Evolutionary conservation across 2,329 filamentous ascomycete genomes (phyloP).

Genomic region (Alternaria metachromatica): DNA sequence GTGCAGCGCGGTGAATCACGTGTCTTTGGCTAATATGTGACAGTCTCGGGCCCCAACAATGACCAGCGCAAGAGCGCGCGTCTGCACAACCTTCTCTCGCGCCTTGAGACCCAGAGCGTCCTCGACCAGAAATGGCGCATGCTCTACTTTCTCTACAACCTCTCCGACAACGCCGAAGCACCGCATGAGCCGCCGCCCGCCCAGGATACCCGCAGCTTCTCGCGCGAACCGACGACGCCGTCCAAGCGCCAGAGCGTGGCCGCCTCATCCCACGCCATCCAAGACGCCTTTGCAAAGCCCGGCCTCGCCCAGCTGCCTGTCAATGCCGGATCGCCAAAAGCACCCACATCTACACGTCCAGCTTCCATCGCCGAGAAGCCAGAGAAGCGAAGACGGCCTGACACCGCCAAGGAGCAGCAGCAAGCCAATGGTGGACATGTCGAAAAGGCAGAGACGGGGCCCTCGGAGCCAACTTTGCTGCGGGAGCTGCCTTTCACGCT

Average conservation of each 20-base stretch:
- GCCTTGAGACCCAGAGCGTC: slow-evolving; percentile 87
- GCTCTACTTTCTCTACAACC: slow-evolving; percentile 84
- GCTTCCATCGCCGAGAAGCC: slow-evolving; percentile 27
- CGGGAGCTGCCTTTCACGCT: slow-evolving; percentile 88
- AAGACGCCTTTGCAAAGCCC: slow-evolving; percentile 57
- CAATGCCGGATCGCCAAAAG: slow-evolving; percentile 40
- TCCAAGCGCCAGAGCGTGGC: slow-evolving; percentile 29
- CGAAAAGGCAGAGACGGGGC: slow-evolving; percentile 27
- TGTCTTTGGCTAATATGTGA: slow-evolving; percentile 14
- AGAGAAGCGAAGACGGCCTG: slow-evolving; percentile 34
- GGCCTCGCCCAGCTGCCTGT: slow-evolving; percentile 52
- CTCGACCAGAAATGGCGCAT: slow-evolving; percentile 97
- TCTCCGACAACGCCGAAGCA: slow-evolving; percentile 65
- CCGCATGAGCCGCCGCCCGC: slow-evolving; percentile 10
- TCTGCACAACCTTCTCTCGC: slow-evolving; percentile 90
- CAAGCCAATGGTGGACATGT: slow-evolving; percentile 15
- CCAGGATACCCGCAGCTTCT: slow-evolving; percentile 21
- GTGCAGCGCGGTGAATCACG: background rate
- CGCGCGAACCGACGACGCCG: slow-evolving; percentile 37
- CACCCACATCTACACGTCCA: slow-evolving; percentile 23
- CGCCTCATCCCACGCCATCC: slow-evolving; percentile 39
- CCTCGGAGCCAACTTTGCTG: slow-evolving; percentile 56
- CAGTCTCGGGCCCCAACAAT: slow-evolving; percentile 76
- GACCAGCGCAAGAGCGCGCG: slow-evolving; percentile 73
- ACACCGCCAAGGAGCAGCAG: slow-evolving; percentile 33